Percentiles rank a stretch among this genome's conserved stretches.
Conservation (phyloP, 352 stramenopile genomes). For the Globisporangium recalcitrans region DNA sequence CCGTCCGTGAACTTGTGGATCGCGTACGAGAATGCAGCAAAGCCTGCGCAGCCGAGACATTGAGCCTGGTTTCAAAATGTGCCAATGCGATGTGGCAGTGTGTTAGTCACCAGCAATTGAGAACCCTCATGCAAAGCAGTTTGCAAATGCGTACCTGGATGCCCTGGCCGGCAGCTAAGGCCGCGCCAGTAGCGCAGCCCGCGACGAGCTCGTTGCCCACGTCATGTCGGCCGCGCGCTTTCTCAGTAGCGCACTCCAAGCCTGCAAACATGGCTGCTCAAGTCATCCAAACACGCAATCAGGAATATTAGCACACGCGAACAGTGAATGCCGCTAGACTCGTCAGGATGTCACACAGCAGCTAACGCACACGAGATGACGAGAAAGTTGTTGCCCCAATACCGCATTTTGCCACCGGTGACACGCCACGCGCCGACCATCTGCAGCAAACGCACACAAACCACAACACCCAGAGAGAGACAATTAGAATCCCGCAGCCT, state of each 20-base stretch:
- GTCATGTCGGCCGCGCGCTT: constrained; percentile 92
- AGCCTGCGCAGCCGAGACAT: constrained; percentile 90
- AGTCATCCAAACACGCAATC: constrained; percentile 94
- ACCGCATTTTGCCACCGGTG: constrained; percentile 71
- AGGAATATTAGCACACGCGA: constrained; percentile 27
- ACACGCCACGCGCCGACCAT: constrained; percentile 63
- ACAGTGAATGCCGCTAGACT: neutral
- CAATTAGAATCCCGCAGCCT: neutral
- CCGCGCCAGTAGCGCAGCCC: constrained; percentile 94
- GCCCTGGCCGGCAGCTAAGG: constrained; percentile 91
- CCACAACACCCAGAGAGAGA: neutral
- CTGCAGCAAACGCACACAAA: constrained; percentile 15
- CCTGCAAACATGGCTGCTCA: constrained; percentile 94
- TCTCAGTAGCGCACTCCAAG: constrained; percentile 92
- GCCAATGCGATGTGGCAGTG: no score
- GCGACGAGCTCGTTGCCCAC: constrained; percentile 92
- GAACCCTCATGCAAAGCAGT: neutral
- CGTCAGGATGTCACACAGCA: neutral
- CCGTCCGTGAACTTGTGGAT: constrained; percentile 87
- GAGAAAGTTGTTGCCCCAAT: constrained; percentile 86
- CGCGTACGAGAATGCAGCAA: constrained; percentile 88
- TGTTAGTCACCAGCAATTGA: no score
- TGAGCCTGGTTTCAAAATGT: constrained; percentile 39
- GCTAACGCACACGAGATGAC: constrained; percentile 65
- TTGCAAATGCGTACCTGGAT: constrained; percentile 35